A percentile compares a stretch with the other conserved stretches of the same genome.
phyloP scores from a whole-genome alignment of 768 basidiomycete species.

The Auriscalpium microsporum region DNA sequence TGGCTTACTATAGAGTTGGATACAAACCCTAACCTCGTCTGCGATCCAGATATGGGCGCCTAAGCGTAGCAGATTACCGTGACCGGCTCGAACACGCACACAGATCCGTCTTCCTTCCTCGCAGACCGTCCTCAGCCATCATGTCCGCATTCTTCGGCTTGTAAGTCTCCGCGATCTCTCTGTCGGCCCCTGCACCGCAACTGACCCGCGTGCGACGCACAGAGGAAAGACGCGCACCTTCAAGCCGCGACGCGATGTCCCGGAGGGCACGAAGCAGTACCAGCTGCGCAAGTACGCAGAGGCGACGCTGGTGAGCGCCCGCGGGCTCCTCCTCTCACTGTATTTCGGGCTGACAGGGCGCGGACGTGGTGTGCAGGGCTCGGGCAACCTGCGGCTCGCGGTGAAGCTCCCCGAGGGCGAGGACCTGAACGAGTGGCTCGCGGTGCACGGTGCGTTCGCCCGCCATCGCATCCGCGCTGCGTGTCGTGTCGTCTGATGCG shows the following conservation, averaged over 20 bases:
- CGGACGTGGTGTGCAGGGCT: constrained; percentile 49
- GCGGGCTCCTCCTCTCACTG: neutral
- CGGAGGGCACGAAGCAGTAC: constrained; percentile 96
- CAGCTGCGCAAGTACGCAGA: constrained; percentile 97
- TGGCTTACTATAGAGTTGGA: no score
- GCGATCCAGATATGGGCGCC: no score
- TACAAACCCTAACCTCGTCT: no score
- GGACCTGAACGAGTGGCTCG: constrained; percentile 98
- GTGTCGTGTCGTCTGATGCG: neutral
- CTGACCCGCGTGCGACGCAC: neutral
- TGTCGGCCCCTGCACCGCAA: neutral
- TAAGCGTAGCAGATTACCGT: no score
- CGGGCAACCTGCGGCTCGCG: constrained; percentile 87
- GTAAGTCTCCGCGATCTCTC: constrained; percentile 35
- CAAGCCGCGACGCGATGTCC: constrained; percentile 91
- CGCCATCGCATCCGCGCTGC: neutral
- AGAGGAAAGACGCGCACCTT: constrained; percentile 92
- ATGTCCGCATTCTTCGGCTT: constrained; percentile 90
- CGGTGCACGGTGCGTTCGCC: constrained; percentile 73
- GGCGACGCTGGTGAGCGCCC: constrained; percentile 67
- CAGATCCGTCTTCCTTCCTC: no score
- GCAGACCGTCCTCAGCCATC: no score
- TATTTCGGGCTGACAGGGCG: neutral
- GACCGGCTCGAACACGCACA: no score
- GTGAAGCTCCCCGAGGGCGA: constrained; percentile 96